Conservation (phyloP, 2,329 filamentous ascomycete genomes). For the Exophiala viscosa region DNA sequence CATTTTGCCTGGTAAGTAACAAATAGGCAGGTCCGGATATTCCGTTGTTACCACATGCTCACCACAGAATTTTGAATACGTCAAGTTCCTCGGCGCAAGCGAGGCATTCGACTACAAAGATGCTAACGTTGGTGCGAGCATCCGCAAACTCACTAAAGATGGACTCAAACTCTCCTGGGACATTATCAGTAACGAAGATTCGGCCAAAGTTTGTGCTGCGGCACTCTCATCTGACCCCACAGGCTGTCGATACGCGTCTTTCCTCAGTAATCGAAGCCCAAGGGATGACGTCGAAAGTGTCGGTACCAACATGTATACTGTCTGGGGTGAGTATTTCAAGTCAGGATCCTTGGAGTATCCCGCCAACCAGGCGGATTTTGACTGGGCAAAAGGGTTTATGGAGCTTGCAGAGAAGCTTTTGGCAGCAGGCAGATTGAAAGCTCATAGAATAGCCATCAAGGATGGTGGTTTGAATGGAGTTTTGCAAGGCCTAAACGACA, state of each 20-base stretch:
- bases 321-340: constrained; percentile 32
- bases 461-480: constrained; percentile 44
- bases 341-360: constrained; percentile 1
- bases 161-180: constrained; percentile 36
- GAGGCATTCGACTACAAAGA: constrained; percentile 48
- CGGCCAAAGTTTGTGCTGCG: constrained; percentile 32
- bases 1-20: constrained; percentile 3
- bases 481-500: constrained; percentile 41
- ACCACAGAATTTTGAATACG: constrained; percentile 42
- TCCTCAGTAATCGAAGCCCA: constrained; percentile 27
- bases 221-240: constrained; percentile 33
- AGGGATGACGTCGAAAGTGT: constrained; percentile 33
- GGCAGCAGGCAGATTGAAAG: constrained; percentile 40
- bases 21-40: constrained; percentile 32
- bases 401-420: constrained; percentile 40
- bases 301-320: constrained; percentile 33
- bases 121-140: constrained; percentile 29
- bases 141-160: constrained; percentile 36
- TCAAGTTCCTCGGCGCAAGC: constrained; percentile 43
- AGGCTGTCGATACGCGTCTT: constrained; percentile 30
- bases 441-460: constrained; percentile 41
- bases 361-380: constrained; percentile 36
- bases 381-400: constrained; percentile 42
- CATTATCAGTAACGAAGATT: constrained; percentile 32
- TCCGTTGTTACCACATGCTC: constrained; percentile 41